Conservation (phyloP, 1,284 basidiomycete genomes). For the Mycena citricolor region DNA sequence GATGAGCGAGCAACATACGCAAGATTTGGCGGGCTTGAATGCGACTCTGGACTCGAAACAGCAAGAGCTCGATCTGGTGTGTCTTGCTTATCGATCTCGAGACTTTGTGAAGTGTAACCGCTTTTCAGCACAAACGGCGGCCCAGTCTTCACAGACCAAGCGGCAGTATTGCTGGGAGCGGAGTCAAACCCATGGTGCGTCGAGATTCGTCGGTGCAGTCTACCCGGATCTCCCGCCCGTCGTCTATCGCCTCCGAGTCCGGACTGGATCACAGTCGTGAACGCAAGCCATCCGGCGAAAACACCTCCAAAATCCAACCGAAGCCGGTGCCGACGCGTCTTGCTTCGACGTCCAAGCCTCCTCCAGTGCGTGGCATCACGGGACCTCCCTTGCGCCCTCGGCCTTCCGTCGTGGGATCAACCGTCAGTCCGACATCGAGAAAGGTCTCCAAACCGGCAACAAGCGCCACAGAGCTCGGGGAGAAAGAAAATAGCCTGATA, state of each 20-base stretch:
- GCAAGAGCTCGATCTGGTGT: conserved; percentile 83
- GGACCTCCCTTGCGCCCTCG: conserved; percentile 48
- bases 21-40: conserved; percentile 78
- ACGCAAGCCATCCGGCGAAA: conserved; percentile 30
- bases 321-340: conserved; percentile 6
- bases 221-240: conserved; percentile 47
- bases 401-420: conserved; percentile 34
- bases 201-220: conserved; percentile 56
- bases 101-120: background rate
- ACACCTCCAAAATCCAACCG: conserved; percentile 27
- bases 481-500: conserved; percentile 49
- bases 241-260: conserved; percentile 56
- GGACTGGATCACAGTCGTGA: conserved; percentile 39
- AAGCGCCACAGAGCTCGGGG: conserved; percentile 39
- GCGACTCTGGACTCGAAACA: conserved; percentile 88
- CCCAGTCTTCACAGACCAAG: conserved; percentile 61
- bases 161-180: conserved; percentile 56
- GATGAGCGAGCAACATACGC: conserved; percentile 59
- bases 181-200: conserved; percentile 43
- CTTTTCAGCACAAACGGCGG: conserved; percentile 67
- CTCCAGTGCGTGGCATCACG: conserved; percentile 44
- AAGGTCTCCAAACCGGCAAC: conserved; percentile 32
- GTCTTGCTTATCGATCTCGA: conserved; percentile 30
- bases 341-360: conserved; percentile 8
- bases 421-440: conserved; percentile 33